Evolutionary conservation across 352 stramenopile species (phyloP), one percentile per base, ranked within the genome.

Genomic region (Phytopythium mirpurense): DNA sequence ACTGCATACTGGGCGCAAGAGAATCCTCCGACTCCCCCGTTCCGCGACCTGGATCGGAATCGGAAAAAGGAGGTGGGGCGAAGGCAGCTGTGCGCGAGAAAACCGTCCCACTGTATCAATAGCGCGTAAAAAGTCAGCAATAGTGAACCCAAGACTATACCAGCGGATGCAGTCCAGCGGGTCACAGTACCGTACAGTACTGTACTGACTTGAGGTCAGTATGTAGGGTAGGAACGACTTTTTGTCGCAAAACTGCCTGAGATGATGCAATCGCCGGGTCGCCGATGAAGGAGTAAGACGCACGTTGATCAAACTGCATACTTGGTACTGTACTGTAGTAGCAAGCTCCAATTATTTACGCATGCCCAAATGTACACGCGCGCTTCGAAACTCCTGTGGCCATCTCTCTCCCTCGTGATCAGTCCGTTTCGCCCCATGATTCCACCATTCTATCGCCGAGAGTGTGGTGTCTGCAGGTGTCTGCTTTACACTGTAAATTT

Each of bases 1-100:
- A 26, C 5, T 42, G 9, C 16, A 48, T 54, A 54, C 29, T 44
- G 48, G 40, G 34, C 37, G 32, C 21, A 54, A 54, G 48, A 31
- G 9, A 46, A 46, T 46, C 40, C 40, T 46, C 40, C 40, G 40
- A 46, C 40, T 46, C 31, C 24, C 24, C 43, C 43, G 12, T n/a
- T 8, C 38, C 2, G 10, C 19, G 18, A 9, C 15, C 7, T 14
- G 43, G 43, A 50, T 50, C 43, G 43, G 43, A 50, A n/a, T n/a
- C n/a, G n/a, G n/a, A 50, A 50, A 50, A 34, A 50, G 43, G 43
- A 54, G 43, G 27, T 23, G 15, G 26, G 47, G 32, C 15, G 47
- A 32, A 32, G 47, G 47, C 47, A 54, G 32, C 36, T 54, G 47
- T 14, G 40, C 21, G 40, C 40, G 40, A 46, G 40, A 46, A 46